Percentiles rank a stretch among this genome's conserved stretches.
Evolutionary conservation across 805 yeast species (phyloP).

Genomic region (Candida lessepsii): DNA sequence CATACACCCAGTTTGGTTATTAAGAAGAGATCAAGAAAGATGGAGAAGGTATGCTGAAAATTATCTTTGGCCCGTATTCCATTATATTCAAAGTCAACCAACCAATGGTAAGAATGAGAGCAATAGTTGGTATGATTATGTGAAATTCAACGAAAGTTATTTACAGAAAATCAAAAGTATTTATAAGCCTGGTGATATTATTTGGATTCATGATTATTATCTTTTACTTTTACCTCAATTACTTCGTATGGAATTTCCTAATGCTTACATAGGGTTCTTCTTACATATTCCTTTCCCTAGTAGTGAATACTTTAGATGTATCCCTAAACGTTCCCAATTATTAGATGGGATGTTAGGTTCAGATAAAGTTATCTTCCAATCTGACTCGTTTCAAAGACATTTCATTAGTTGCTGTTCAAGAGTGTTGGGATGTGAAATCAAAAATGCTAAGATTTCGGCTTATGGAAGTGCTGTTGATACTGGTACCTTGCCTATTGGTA

Average conservation of each 20-base stretch:
- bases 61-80: constrained; percentile 91
- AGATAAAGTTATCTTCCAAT: constrained; percentile 82
- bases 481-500: constrained; percentile 83
- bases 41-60: constrained; percentile 93
- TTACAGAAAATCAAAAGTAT: constrained; percentile 71
- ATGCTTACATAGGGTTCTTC: constrained; percentile 73
- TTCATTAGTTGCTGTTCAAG: constrained; percentile 89
- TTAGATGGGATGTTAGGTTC: constrained; percentile 92
- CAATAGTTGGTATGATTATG: constrained; percentile 83
- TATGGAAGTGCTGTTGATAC: constrained; percentile 78
- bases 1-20: constrained; percentile 86
- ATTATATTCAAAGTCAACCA: constrained; percentile 80
- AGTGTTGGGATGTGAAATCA: constrained; percentile 76
- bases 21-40: constrained; percentile 71
- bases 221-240: constrained; percentile 78
- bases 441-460: constrained; percentile 54
- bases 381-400: constrained; percentile 83
- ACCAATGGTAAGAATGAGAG: constrained; percentile 68
- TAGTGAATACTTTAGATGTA: constrained; percentile 86
- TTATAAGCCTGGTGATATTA: constrained; percentile 84
- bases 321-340: constrained; percentile 77
- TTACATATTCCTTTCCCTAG: constrained; percentile 94
- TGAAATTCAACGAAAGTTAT: constrained; percentile 85
- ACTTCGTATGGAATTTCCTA: constrained; percentile 71
- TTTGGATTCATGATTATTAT: constrained; percentile 93